phyloP scores from a whole-genome alignment of 2,329 filamentous ascomycete species.

The Ophiostoma sp. region DNA sequence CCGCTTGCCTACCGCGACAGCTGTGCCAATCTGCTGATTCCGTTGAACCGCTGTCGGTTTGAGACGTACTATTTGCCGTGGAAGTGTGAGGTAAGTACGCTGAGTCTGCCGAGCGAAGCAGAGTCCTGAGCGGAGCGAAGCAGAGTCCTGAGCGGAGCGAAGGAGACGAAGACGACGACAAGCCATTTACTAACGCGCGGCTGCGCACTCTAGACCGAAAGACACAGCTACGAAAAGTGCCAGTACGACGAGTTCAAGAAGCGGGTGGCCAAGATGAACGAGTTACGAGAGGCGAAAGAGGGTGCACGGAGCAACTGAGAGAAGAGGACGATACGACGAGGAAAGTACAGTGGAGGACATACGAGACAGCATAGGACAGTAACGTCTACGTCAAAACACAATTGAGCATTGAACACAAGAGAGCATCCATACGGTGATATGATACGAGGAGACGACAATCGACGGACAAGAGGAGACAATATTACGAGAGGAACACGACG shows the following conservation, averaged over 20 bases:
- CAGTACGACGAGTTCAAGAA: constrained; percentile 99
- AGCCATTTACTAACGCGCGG: not conserved
- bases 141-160: too few species aligned
- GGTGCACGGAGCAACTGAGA: constrained; percentile 80
- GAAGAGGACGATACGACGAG: not conserved
- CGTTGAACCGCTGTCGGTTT: constrained; percentile 89
- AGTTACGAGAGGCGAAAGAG: constrained; percentile 81
- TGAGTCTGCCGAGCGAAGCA: too few species aligned
- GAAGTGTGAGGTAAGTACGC: constrained; percentile 85
- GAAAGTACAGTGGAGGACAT: not conserved
- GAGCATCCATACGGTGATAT: not conserved
- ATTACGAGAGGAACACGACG: not conserved
- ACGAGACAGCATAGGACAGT: not conserved
- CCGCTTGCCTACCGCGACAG: constrained; percentile 91
- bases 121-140: too few species aligned
- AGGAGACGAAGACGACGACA: too few species aligned
- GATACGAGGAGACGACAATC: not conserved
- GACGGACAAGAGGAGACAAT: not conserved
- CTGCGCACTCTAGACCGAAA: constrained; percentile 67
- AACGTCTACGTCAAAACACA: not conserved
- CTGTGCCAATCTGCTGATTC: constrained; percentile 92
- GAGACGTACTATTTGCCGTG: constrained; percentile 93
- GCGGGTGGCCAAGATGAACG: constrained; percentile 97
- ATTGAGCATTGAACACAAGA: not conserved
- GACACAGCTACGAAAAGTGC: constrained; percentile 98